These are phyloP conservation scores for Talaromyces borbonicus DNA, from an alignment of 495 filamentous ascomycete genomes.

Conservation along the genomic window DNA sequence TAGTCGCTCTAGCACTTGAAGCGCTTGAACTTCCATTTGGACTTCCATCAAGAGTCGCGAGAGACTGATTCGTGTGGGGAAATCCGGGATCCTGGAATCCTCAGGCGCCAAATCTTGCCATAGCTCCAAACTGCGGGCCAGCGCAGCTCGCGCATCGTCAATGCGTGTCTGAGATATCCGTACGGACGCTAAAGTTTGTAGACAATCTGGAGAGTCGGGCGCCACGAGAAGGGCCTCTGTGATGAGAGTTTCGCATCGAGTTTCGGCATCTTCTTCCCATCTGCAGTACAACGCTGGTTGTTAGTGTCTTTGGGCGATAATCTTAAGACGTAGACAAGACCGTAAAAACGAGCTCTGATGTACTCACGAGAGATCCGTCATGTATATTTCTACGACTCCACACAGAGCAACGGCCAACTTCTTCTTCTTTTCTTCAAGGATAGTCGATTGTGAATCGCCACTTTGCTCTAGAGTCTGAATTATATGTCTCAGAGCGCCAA, in stretches of 20 bases:
- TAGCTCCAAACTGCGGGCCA: slow-evolving; percentile 61
- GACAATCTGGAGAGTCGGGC: slow-evolving; percentile 65
- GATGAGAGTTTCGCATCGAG: slow-evolving; percentile 70
- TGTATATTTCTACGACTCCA: slow-evolving; percentile 87
- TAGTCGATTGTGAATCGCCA: slow-evolving; percentile 28
- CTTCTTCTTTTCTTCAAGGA: slow-evolving; percentile 55
- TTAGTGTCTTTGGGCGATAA: neutral
- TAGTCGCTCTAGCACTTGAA: slow-evolving; percentile 75
- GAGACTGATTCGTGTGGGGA: slow-evolving; percentile 72
- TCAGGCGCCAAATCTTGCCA: slow-evolving; percentile 72
- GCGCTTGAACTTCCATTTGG: slow-evolving; percentile 69
- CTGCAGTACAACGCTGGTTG: slow-evolving; percentile 19
- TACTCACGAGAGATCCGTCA: slow-evolving; percentile 78
- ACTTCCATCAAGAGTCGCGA: slow-evolving; percentile 83
- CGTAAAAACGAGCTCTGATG: neutral
- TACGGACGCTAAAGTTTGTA: slow-evolving; percentile 89
- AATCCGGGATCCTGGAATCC: slow-evolving; percentile 59
- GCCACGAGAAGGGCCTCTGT: slow-evolving; percentile 75
- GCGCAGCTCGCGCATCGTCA: slow-evolving; percentile 68
- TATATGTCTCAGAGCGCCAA: slow-evolving; percentile 52
- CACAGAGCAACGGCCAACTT: slow-evolving; percentile 83
- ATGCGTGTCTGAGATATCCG: slow-evolving; percentile 74
- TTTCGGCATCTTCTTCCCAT: slow-evolving; percentile 84
- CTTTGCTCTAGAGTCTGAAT: slow-evolving; percentile 44
- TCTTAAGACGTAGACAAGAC: neutral